These are phyloP conservation scores for Microstegium vimineum DNA, from an alignment of 176 grass and related monocot species.

Conservation along the genomic window DNA sequence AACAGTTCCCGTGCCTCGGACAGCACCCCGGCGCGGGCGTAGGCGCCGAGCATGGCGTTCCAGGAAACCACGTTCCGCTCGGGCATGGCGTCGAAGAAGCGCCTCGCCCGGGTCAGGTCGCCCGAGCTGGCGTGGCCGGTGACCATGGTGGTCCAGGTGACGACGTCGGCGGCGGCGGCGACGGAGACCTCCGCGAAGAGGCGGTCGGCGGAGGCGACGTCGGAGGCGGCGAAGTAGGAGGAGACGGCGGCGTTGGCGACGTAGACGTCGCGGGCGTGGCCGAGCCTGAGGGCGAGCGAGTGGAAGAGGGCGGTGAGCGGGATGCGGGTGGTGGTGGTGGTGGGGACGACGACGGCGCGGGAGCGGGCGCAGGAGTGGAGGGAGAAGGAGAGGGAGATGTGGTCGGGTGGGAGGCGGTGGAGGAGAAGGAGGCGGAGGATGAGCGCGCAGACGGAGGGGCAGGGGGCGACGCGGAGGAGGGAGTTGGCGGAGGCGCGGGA, in stretches of 20 bases:
- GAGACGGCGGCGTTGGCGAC: slow-evolving; percentile 33
- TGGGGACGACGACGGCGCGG: background rate
- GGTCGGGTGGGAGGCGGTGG: slow-evolving; percentile 29
- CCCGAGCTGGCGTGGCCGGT: slow-evolving; percentile 22
- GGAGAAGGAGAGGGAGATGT: slow-evolving; percentile 49
- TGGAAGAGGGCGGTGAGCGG: slow-evolving; percentile 24
- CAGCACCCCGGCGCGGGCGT: slow-evolving; percentile 27
- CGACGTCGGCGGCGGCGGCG: slow-evolving; percentile 40
- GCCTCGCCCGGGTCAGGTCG: slow-evolving; percentile 18
- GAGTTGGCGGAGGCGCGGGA: slow-evolving; percentile 25
- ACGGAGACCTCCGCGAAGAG: slow-evolving; percentile 32
- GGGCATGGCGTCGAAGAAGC: slow-evolving; percentile 46
- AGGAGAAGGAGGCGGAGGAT: slow-evolving; percentile 29
- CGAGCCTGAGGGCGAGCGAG: slow-evolving; percentile 38
- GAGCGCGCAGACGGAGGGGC: slow-evolving; percentile 19
- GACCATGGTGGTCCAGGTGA: slow-evolving; percentile 60
- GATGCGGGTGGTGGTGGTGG: background rate
- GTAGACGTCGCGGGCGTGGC: slow-evolving; percentile 36
- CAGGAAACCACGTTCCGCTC: slow-evolving; percentile 43
- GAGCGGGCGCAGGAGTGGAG: slow-evolving; percentile 34
- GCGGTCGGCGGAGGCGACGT: slow-evolving; percentile 44
- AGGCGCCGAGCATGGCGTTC: slow-evolving; percentile 35
- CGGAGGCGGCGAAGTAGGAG: slow-evolving; percentile 33
- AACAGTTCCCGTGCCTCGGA: slow-evolving; percentile 31
- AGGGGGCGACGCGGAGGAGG: slow-evolving; percentile 17